Evolutionary conservation across 352 stramenopile genomes (phyloP), one percentile per base, ranked within the genome.

Genomic region (Globisporangium alternatum): DNA sequence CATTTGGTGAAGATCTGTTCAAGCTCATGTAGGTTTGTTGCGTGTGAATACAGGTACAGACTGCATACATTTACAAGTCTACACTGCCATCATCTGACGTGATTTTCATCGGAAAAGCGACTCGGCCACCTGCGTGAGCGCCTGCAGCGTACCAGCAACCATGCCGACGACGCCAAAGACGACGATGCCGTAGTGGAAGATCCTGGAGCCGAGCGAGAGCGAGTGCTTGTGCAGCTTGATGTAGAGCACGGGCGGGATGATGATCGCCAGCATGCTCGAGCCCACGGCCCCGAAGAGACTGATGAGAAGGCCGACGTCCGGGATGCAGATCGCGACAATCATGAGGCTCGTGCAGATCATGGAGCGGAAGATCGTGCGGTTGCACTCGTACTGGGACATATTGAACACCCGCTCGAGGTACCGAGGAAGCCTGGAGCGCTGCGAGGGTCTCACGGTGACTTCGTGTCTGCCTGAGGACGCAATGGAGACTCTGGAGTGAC

Each of bases 271-370:
- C 81, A 93, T 89, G 63, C 83, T 93, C 12, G 85, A 93, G 3
- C 83, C 81, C 30, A 93, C 77, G 6, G 85, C 86, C 33, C 85
- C 85, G 60, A 91, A 93, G 9, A 91, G 74, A 62, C 83, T 91
- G 68, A 94, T 94, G 51, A 92, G 71, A 49, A 91, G 68, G 1
- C 78, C 75, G 39, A 92, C 78, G 54, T 92, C 79, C 1, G 83
- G 83, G 3, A 92, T 74, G 56, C 85, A 92, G n/a, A 91, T 69
- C 3, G 83, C 83, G 39, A 92, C 59, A 52, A 88, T 55, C 80
- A 94, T 90, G 57, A 94, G 77, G 12, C 49, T 74, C 30, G 81
- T 91, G 64, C 81, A 90, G 52, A 93, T 66, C 81, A 93, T 91
- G n/a, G 82, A 91, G 15, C 85, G 83, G 56, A 91, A 91, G 37